phyloP scores from a whole-genome alignment of 2,329 filamentous ascomycete species.

The Aspergillus texensis region DNA sequence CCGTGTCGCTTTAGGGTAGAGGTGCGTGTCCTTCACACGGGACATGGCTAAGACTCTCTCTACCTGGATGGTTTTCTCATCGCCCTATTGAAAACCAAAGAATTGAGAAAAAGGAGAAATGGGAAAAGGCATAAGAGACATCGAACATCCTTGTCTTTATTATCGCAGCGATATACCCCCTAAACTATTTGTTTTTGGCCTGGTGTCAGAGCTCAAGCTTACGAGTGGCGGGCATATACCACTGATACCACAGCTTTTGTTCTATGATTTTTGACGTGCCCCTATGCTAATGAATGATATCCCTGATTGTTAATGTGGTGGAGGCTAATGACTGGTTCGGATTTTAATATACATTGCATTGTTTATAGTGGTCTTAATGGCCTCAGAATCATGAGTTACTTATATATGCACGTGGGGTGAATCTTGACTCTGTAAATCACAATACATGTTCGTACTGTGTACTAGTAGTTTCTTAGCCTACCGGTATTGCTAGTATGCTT shows the following conservation, averaged over 20 bases:
- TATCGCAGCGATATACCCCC: conserved; percentile 28
- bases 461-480: too few species aligned
- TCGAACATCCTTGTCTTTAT: conserved; percentile 9
- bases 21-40: not conserved
- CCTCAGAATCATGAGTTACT: not conserved
- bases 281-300: conserved; percentile 23
- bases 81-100: not conserved
- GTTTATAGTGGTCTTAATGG: not conserved
- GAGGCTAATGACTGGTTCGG: conserved; percentile 1
- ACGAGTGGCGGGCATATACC: conserved; percentile 14
- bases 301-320: conserved; percentile 21
- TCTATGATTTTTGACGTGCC: conserved; percentile 12
- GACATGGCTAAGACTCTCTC: not conserved
- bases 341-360: not conserved
- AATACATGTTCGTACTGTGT: not conserved
- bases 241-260: conserved; percentile 13
- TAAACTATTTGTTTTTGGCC: conserved; percentile 22
- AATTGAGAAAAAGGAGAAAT: conserved; percentile 1
- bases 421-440: not conserved
- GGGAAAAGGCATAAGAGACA: conserved; percentile 1
- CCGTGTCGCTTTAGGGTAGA: not conserved
- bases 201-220: conserved; percentile 13
- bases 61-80: not conserved
- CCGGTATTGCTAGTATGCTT: too few species aligned
- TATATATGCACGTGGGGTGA: not conserved